Conservation (phyloP, 2,329 filamentous ascomycete species). For the Fusarium heterosporum region DNA sequence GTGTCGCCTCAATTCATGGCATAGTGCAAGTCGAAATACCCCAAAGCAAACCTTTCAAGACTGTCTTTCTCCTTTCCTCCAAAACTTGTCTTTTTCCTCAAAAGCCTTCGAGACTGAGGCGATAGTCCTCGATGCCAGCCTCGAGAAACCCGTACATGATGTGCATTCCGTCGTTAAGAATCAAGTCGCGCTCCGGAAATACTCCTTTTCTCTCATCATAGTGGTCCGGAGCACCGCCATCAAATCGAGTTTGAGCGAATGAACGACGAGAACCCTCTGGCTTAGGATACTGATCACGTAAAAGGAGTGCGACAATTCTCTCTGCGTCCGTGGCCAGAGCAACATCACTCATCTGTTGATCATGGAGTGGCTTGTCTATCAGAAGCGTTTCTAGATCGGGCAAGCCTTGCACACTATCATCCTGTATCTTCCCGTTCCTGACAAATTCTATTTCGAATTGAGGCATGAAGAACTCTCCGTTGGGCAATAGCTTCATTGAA, state of each 20-base stretch:
- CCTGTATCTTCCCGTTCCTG: conserved; percentile 45
- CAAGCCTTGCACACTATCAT: conserved; percentile 49
- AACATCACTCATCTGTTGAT: background rate
- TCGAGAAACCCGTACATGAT: background rate
- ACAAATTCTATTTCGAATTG: conserved; percentile 25
- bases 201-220: conserved; percentile 23
- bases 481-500: conserved; percentile 2
- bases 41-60: background rate
- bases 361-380: background rate
- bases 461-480: conserved; percentile 27
- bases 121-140: background rate
- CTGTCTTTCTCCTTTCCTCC: background rate
- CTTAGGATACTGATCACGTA: conserved; percentile 6
- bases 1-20: background rate
- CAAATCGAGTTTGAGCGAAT: background rate
- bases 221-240: conserved; percentile 11
- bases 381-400: conserved; percentile 39
- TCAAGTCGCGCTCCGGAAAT: background rate
- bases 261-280: background rate
- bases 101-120: background rate
- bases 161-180: background rate
- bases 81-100: background rate
- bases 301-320: conserved; percentile 11
- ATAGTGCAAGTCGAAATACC: background rate
- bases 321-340: conserved; percentile 42